Percentiles rank a stretch among this genome's conserved stretches.
Conservation (phyloP, 2,329 filamentous ascomycete genomes). For the Shiraia bambusicola region DNA sequence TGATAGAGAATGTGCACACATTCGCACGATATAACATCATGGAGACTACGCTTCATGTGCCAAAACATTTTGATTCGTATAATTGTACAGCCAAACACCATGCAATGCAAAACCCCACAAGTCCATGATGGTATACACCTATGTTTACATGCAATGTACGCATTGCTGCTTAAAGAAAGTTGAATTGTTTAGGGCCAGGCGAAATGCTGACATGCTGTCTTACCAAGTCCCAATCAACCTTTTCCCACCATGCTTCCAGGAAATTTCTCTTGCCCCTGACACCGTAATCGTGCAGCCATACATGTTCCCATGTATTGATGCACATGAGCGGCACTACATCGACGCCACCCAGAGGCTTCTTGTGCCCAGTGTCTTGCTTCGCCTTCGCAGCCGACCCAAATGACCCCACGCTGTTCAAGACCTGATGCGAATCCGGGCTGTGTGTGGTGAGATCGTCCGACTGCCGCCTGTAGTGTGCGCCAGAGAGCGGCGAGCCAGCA, state of each 20-base stretch:
- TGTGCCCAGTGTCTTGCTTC: constrained; percentile 27
- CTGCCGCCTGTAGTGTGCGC: constrained; percentile 77
- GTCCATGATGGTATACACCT: constrained; percentile 15
- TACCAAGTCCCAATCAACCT: constrained; percentile 82
- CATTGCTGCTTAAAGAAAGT: constrained; percentile 6
- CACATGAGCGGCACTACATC: constrained; percentile 78
- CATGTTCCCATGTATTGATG: constrained; percentile 95
- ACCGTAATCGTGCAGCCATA: constrained; percentile 82
- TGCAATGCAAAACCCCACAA: constrained; percentile 8
- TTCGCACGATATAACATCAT: too few species aligned
- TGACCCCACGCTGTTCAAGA: constrained; percentile 43
- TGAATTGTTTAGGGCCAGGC: constrained; percentile 6
- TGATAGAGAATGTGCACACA: too few species aligned
- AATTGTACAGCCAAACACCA: constrained; percentile 11
- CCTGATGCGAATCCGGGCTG: constrained; percentile 32
- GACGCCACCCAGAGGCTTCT: constrained; percentile 64
- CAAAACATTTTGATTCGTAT: neutral
- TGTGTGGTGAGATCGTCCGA: constrained; percentile 68
- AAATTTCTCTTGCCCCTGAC: constrained; percentile 73
- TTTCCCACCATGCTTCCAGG: constrained; percentile 81
- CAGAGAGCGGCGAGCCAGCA: constrained; percentile 83
- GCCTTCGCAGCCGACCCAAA: constrained; percentile 40
- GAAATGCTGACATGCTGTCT: constrained; percentile 24
- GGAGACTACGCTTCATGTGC: neutral
- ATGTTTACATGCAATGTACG: constrained; percentile 17